A percentile compares a stretch with the other conserved stretches of the same genome.
phyloP scores from a whole-genome alignment of 495 filamentous ascomycete genomes.

The Saxophila tyrrhenica region DNA sequence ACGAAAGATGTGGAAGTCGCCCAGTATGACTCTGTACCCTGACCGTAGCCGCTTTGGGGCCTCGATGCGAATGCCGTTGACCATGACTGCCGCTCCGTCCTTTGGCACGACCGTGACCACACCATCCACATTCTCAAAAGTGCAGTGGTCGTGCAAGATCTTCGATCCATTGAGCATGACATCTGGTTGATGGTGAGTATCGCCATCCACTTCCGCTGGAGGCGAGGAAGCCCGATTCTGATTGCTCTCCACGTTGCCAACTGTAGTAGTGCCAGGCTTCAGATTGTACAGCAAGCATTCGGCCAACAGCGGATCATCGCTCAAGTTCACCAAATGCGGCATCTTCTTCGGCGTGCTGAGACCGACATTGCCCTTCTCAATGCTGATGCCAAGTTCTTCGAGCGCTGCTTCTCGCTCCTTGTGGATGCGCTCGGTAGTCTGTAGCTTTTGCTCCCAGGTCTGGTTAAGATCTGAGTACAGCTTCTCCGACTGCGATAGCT shows the following conservation, averaged over 20 bases:
- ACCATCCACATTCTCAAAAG: conserved; percentile 84
- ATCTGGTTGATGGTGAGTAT: conserved; percentile 33
- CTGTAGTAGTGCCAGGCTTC: conserved; percentile 84
- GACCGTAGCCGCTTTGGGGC: conserved; percentile 76
- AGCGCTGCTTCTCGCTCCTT: conserved; percentile 92
- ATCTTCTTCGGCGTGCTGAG: conserved; percentile 96
- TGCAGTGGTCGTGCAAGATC: conserved; percentile 85
- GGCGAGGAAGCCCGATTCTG: conserved; percentile 44
- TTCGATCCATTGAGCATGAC: conserved; percentile 89
- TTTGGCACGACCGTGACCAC: conserved; percentile 79
- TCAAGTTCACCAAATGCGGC: conserved; percentile 96
- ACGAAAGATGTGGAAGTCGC: conserved; percentile 97
- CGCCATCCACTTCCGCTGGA: not conserved
- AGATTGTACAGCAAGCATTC: conserved; percentile 98
- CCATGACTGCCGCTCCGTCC: conserved; percentile 90
- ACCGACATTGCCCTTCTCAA: conserved; percentile 95
- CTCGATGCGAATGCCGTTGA: conserved; percentile 81
- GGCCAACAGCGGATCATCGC: conserved; percentile 87
- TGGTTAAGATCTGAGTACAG: conserved; percentile 93
- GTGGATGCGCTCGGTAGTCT: conserved; percentile 92
- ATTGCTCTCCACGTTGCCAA: conserved; percentile 75
- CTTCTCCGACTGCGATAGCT: conserved; percentile 91
- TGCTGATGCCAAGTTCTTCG: conserved; percentile 95
- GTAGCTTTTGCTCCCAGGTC: conserved; percentile 95
- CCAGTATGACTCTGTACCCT: conserved; percentile 88